Base-by-base conservation (phyloP, 257 asterid genomes). In the Lycium ferocissimum region DNA sequence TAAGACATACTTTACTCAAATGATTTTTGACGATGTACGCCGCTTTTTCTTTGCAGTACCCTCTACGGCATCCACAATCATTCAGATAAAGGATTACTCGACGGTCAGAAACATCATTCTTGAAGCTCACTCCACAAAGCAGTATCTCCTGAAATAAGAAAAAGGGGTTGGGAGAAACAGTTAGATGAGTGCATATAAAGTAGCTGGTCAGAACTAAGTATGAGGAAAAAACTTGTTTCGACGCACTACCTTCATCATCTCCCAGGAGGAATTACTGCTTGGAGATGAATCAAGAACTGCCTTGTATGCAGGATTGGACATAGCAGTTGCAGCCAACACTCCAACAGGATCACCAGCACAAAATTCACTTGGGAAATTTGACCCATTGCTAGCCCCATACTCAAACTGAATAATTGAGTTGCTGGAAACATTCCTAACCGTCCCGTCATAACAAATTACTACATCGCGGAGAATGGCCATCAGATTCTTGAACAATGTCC, bases 221-320 rank as follows among this genome's bases (percentile, higher is more conserved):
- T 20, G 6, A 67, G 54, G 45, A 58, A 79, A 73, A 26, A 86
- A 69, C 69, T n/a, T 33, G 73, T 69, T 71, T 51, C 38, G 14
- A 69, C 37, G 38, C 81, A 83, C 71, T 84, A 95, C 99, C 96
- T 97, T 97, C 99, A 97, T 97, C 98, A 97, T 97, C 87, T 95
- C 97, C 99, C 99, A 97, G 65, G 99, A 94, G 53, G 95, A 92
- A 86, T 97, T 95, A 89, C 99, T 97, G 84, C 97, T 97, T 33
- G 98, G 90, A 85, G 99, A 95, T 84, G 99, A 97, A 94, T 97
- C 99, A 81, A 97, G 91, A 58, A 97, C 99, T 9, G 99, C 99
- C 91, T 97, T 97, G 91, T 97, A 97, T 4, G 99, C 99, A 40
- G 99, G 99, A 92, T 95, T 97, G 47, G 99, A 97, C 98, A 97